Base-by-base conservation (phyloP, 345 rosid genomes). In the Cardamine occulta region DNA sequence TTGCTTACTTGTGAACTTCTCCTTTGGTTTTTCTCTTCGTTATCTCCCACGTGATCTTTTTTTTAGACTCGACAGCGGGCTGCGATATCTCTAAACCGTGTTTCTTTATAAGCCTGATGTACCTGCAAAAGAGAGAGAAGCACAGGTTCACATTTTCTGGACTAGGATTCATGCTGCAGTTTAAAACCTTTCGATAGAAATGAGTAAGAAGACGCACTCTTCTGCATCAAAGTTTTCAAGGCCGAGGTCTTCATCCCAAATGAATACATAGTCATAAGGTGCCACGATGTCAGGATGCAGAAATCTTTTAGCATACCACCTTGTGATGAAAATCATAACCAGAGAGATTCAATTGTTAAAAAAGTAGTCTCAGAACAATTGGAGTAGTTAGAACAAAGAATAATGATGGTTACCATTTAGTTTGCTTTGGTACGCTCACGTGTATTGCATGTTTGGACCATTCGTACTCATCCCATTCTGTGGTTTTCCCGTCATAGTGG, bases 271-370 rank as follows among this genome's bases (percentile, higher is more conserved):
- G 74, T 96, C 99, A 78, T 96, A 96, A 12, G 94, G 63, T 15
- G 98, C 97, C 67, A 96, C 86, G 8, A 96, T 88, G 85, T 89
- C 93, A 51, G 99, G 99, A 83, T 96, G 99, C 82, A 96, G 79
- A 83, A 96, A 96, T 37, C 99, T 88, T 82, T 96, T 96, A 34
- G 99, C 99, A 80, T 93, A 96, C 99, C 99, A 93, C 98, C 98
- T 96, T 47, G 10, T 37, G 31, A 73, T 18, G 53, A 73, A 17
- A 31, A 35, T 8, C 42, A 67, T 2, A 49, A 74, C 23, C 68
- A 64, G 17, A 57, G 12, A 61, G 81, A 74, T 42, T 75, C 4
- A 23, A 19, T 51, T 1, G 52, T 51, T 75, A 40, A 4, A 11
- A 31, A 78, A 40, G 28, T 19, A 31, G 55, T 21, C 3, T 63